Evolutionary conservation across 176 grass and related monocot species (phyloP).

Genomic region (Miscanthus lutarioriparius): DNA sequence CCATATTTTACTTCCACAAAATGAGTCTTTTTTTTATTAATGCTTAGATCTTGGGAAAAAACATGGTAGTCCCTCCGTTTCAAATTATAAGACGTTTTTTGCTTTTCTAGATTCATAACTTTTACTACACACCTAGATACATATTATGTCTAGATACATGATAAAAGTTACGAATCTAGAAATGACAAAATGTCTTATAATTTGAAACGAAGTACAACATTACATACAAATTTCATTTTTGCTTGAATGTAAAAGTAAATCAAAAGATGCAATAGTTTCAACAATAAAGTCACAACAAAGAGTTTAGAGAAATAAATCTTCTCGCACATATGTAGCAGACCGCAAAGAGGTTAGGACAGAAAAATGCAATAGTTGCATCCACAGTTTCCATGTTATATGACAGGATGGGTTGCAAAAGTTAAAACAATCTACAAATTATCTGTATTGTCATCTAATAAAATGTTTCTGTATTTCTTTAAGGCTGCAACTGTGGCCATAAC

Average conservation of each 20-base stretch:
- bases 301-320: background rate
- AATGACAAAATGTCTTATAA: too few species aligned
- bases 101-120: too few species aligned
- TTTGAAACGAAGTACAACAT: too few species aligned
- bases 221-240: background rate
- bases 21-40: background rate
- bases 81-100: too few species aligned
- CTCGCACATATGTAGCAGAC: background rate
- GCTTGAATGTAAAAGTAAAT: background rate
- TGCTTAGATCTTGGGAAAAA: background rate
- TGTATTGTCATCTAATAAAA: background rate
- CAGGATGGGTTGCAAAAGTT: background rate
- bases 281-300: background rate
- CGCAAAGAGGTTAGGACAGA: background rate
- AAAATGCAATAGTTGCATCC: background rate
- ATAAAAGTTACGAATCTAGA: too few species aligned
- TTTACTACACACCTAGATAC: too few species aligned
- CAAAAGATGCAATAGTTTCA: background rate
- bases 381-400: background rate
- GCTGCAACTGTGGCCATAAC: background rate
- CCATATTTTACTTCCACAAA: background rate
- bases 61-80: too few species aligned
- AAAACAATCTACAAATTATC: background rate
- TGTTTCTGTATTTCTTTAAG: background rate
- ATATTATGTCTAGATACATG: too few species aligned